Evolutionary conservation across 1,139 yeast genomes (phyloP).

Genomic region (Arxiozyma bovina): DNA sequence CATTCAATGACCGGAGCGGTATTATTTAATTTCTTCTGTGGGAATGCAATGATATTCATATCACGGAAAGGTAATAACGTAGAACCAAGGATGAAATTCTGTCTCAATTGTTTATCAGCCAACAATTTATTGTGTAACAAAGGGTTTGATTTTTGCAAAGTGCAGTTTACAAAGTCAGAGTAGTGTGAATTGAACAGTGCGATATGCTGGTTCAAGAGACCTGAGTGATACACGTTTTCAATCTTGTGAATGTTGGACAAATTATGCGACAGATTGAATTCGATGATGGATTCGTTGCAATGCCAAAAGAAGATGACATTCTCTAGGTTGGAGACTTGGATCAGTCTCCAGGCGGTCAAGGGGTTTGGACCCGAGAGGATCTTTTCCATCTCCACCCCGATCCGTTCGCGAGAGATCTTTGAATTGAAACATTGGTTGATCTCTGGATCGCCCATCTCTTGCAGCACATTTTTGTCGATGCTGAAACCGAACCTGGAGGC

Average conservation of each 20-base stretch:
- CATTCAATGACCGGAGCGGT: conserved; percentile 24
- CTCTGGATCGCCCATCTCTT: conserved; percentile 55
- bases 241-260: conserved; percentile 9
- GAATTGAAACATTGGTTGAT: conserved; percentile 52
- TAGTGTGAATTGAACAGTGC: conserved; percentile 9
- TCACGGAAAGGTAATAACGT: conserved; percentile 22
- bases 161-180: conserved; percentile 6
- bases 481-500: conserved; percentile 68
- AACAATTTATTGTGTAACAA: conserved; percentile 6
- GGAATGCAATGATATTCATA: conserved; percentile 19
- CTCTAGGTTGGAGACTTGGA: conserved; percentile 48
- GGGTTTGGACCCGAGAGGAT: conserved; percentile 59
- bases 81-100: conserved; percentile 17
- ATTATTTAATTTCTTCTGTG: conserved; percentile 23
- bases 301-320: conserved; percentile 46
- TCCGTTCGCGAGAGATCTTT: conserved; percentile 84
- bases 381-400: conserved; percentile 79
- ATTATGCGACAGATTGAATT: conserved; percentile 14
- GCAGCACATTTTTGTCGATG: conserved; percentile 50
- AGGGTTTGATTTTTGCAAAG: conserved; percentile 4
- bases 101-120: conserved; percentile 11
- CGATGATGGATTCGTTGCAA: conserved; percentile 17
- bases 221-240: conserved; percentile 9
- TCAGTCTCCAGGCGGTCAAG: conserved; percentile 50
- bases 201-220: conserved; percentile 17